Percentiles rank a stretch among this genome's conserved stretches.
Evolutionary conservation across 139 green algal genomes (phyloP).

Genomic region (Picochlorum sp.): DNA sequence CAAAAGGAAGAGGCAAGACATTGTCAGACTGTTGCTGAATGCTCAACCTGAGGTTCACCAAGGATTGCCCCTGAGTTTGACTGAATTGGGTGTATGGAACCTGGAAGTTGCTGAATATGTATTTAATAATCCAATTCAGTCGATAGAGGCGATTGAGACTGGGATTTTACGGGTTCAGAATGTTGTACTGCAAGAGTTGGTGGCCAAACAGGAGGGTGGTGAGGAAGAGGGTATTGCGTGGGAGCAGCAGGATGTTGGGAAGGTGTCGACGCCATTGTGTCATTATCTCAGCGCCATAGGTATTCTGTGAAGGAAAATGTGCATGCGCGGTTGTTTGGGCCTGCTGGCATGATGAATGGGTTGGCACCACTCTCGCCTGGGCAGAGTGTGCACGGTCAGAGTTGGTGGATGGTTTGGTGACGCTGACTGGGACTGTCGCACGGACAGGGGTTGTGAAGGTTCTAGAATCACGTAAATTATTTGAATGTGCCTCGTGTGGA

Average conservation of each 20-base stretch:
- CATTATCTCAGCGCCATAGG: neutral
- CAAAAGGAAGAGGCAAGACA: too few relatives aligned
- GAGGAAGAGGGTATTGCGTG: too few relatives aligned
- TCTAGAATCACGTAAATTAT: conserved; percentile 57
- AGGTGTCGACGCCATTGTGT: too few relatives aligned
- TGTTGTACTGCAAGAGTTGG: conserved; percentile 3
- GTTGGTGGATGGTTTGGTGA: neutral
- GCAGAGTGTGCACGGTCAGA: neutral
- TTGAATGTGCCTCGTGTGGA: conserved; percentile 56
- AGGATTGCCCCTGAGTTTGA: conserved; percentile 33
- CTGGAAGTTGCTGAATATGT: conserved; percentile 22
- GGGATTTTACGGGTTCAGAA: conserved; percentile 34
- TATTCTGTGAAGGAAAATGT: conserved; percentile 33
- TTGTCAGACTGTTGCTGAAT: too few relatives aligned
- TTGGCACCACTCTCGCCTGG: neutral
- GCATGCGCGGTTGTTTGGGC: conserved; percentile 40
- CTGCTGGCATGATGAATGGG: conserved; percentile 33
- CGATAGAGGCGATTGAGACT: conserved; percentile 34
- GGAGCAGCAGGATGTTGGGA: too few relatives aligned
- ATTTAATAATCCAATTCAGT: conserved; percentile 12
- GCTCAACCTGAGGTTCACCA: conserved; percentile 27
- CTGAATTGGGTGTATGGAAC: conserved; percentile 25
- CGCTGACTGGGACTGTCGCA: conserved; percentile 37
- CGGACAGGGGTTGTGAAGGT: conserved; percentile 58
- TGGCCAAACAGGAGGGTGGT: neutral